Conservation (phyloP, 495 filamentous ascomycete genomes). For the Podospora pseudopauciseta region DNA sequence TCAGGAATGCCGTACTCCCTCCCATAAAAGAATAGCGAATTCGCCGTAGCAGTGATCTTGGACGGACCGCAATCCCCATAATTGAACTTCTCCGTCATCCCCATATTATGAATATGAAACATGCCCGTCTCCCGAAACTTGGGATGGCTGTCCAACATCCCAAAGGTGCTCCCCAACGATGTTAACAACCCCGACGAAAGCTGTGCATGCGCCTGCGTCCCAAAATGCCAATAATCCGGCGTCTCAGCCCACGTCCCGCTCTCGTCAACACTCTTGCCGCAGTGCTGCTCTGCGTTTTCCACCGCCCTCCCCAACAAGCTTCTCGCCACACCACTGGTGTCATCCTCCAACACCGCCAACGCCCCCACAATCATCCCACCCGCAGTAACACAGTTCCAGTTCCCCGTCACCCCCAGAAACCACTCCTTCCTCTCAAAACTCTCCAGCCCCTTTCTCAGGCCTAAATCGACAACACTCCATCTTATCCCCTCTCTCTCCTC, state of each 20-base stretch:
- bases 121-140: neutral
- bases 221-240: slow-evolving; percentile 14
- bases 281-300: neutral
- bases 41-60: slow-evolving; percentile 11
- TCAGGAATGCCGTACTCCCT: neutral
- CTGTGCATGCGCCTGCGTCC: slow-evolving; percentile 14
- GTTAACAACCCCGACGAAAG: slow-evolving; percentile 6
- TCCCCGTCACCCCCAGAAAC: neutral
- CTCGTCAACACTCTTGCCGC: neutral
- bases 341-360: neutral
- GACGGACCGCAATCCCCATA: slow-evolving; percentile 12
- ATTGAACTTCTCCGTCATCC: slow-evolving; percentile 12
- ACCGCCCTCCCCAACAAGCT: neutral
- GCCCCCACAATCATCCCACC: neutral
- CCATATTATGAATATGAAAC: slow-evolving; percentile 9
- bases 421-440: neutral
- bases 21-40: slow-evolving; percentile 8
- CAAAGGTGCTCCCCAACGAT: neutral
- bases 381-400: neutral
- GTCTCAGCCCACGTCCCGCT: slow-evolving; percentile 5
- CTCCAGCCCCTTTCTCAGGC: neutral
- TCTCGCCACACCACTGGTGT: neutral
- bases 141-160: neutral
- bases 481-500: slow-evolving; percentile 4
- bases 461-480: neutral